These are phyloP conservation scores for Apiospora aurea DNA, from an alignment of 2,329 filamentous ascomycete genomes.

Conservation along the genomic window DNA sequence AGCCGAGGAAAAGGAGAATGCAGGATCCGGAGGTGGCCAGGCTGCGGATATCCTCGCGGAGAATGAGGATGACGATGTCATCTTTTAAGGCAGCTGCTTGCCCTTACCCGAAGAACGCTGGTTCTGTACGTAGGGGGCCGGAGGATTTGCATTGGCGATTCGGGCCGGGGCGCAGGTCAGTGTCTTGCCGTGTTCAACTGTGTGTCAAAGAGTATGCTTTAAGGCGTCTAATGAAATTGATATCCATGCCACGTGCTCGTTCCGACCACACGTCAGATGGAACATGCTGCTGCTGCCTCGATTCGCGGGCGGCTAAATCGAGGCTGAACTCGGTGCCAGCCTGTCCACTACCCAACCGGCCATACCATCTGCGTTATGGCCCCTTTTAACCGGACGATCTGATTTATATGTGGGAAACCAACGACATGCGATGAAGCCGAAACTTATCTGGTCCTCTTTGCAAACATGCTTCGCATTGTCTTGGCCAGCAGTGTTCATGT, in stretches of 20 bases:
- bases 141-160: conserved; percentile 5
- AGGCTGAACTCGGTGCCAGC: neutral
- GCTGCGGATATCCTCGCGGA: conserved; percentile 74
- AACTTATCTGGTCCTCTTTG: neutral
- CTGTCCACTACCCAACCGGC: neutral
- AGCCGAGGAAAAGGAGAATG: conserved; percentile 47
- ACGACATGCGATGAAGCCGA: neutral
- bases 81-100: conserved; percentile 64
- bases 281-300: neutral
- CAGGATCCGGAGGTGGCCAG: neutral
- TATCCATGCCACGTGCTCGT: conserved; percentile 18
- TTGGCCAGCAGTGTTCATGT: no score
- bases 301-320: conserved; percentile 6
- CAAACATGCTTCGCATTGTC: neutral
- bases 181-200: conserved; percentile 12
- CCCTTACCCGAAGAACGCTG: neutral
- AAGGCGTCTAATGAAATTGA: conserved; percentile 20
- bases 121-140: conserved; percentile 6
- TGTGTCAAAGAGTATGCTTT: conserved; percentile 10
- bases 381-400: neutral
- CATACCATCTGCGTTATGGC: neutral
- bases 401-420: neutral
- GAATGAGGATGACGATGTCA: conserved; percentile 83
- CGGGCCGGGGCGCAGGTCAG: conserved; percentile 2
- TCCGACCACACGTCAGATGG: neutral